Conservation (phyloP, 1,284 basidiomycete genomes). For the Puccinia polysora region DNA sequence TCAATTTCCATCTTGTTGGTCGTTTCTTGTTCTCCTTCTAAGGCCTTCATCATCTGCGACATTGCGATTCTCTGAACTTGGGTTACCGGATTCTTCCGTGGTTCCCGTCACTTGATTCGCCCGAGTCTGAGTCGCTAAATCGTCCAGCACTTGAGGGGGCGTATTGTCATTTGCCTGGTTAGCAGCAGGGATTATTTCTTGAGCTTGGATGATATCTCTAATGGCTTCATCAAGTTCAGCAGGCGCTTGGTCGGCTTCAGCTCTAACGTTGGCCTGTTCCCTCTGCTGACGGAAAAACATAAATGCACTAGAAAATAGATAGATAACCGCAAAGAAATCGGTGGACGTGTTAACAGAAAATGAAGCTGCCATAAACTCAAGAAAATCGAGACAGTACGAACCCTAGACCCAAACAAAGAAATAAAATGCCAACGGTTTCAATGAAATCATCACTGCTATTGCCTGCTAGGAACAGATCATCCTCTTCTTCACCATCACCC, state of each 20-base stretch:
- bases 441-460: conserved; percentile 35
- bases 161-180: background rate
- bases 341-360: too few species aligned
- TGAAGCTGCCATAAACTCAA: background rate
- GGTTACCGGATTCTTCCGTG: background rate
- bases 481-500: conserved; percentile 36
- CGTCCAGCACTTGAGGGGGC: background rate
- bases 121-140: conserved; percentile 3
- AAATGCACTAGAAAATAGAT: conserved; percentile 39
- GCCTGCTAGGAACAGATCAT: conserved; percentile 37
- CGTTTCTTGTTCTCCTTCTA: conserved; percentile 21
- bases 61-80: background rate
- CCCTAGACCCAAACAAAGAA: conserved; percentile 41
- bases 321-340: too few species aligned
- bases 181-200: background rate
- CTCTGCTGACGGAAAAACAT: conserved; percentile 42
- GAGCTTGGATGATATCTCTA: conserved; percentile 13
- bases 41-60: background rate
- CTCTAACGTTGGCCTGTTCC: conserved; percentile 29
- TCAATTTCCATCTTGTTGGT: background rate
- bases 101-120: background rate
- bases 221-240: conserved; percentile 23
- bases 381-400: background rate
- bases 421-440: conserved; percentile 40
- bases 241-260: conserved; percentile 11